A percentile compares a stretch with the other conserved stretches of the same genome.
phyloP scores from a whole-genome alignment of 2,329 filamentous ascomycete genomes.

The Aureobasidium sp. region DNA sequence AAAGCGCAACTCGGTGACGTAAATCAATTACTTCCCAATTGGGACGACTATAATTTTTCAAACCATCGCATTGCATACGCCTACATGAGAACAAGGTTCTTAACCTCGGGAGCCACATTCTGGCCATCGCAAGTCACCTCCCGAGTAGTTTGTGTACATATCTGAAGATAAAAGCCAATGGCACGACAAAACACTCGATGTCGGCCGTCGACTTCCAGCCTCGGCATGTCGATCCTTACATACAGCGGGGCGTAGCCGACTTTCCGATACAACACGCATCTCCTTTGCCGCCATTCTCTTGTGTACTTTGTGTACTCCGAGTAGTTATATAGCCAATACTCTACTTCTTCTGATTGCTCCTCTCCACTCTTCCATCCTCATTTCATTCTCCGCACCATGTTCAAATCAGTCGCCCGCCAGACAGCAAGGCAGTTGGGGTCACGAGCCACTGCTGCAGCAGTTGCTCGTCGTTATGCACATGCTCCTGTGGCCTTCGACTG shows the following conservation, averaged over 20 bases:
- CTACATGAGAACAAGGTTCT: no score
- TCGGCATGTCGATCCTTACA: slow-evolving; percentile 1
- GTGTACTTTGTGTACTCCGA: neutral
- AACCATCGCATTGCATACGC: neutral
- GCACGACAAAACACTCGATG: neutral
- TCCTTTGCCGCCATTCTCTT: slow-evolving; percentile 3
- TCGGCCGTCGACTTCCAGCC: slow-evolving; percentile 13
- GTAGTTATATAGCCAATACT: slow-evolving; percentile 1
- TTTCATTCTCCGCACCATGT: slow-evolving; percentile 29
- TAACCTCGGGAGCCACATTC: neutral
- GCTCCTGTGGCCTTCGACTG: slow-evolving; percentile 63
- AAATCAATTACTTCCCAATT: slow-evolving; percentile 6
- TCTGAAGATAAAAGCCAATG: neutral
- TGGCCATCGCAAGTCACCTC: neutral
- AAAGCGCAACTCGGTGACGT: neutral
- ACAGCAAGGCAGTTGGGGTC: slow-evolving; percentile 34
- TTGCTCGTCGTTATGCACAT: slow-evolving; percentile 34
- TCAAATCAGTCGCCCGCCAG: slow-evolving; percentile 35
- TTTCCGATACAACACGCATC: slow-evolving; percentile 10
- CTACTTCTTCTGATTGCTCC: neutral
- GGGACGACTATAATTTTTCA: neutral
- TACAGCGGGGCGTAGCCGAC: slow-evolving; percentile 6
- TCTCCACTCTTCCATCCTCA: neutral
- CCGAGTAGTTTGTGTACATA: neutral
- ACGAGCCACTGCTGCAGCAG: slow-evolving; percentile 24